Evolutionary conservation across 345 rosid genomes (phyloP).

Genomic region (Stellera chamaejasme): DNA sequence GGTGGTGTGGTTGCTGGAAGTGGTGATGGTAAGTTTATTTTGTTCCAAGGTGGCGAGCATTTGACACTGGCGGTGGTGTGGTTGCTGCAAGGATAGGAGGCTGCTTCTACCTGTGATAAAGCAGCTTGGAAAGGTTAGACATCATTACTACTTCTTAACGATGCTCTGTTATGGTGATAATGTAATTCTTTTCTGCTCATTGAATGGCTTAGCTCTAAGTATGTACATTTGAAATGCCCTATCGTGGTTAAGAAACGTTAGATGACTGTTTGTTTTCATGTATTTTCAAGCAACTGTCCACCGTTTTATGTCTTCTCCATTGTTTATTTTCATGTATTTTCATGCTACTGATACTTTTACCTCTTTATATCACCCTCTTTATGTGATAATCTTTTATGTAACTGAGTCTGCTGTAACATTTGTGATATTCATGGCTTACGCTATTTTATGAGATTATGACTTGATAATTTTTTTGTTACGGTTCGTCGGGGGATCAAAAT

Average conservation of each 20-base stretch:
- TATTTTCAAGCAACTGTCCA: too few species aligned
- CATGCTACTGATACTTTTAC: too few species aligned
- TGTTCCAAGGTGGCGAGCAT: slow-evolving; percentile 93
- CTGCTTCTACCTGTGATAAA: slow-evolving; percentile 57
- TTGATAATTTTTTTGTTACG: slow-evolving; percentile 6
- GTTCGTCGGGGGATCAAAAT: too few species aligned
- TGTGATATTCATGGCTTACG: background rate
- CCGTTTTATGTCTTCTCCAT: background rate
- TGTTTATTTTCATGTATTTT: too few species aligned
- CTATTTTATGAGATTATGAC: background rate
- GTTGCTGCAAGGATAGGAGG: slow-evolving; percentile 72
- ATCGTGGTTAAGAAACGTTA: too few species aligned
- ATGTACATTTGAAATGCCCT: too few species aligned
- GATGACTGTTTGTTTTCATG: background rate
- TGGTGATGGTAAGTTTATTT: slow-evolving; percentile 69
- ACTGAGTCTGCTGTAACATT: background rate
- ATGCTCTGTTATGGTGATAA: too few species aligned
- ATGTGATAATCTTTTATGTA: background rate
- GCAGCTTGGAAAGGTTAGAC: slow-evolving; percentile 67
- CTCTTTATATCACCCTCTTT: too few species aligned
- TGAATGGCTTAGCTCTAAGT: too few species aligned
- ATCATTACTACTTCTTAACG: slow-evolving; percentile 2
- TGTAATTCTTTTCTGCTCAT: too few species aligned
- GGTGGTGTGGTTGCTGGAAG: slow-evolving; percentile 15
- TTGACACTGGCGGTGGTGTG: slow-evolving; percentile 83